These are phyloP conservation scores for Sarcodon sp. DNA, from an alignment of 768 basidiomycete species.

Conservation along the genomic window DNA sequence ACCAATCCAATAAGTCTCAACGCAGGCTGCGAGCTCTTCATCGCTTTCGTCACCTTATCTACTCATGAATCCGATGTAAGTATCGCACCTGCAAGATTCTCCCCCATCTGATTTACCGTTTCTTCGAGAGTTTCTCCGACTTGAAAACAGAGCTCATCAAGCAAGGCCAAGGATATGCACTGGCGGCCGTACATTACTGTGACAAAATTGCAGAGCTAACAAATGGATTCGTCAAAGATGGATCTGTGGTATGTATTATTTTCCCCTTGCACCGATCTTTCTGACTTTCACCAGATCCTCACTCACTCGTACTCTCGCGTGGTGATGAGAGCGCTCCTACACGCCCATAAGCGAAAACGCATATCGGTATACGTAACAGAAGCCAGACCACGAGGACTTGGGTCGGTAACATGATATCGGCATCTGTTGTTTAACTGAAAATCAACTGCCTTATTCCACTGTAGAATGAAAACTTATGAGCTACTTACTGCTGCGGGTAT, in stretches of 20 bases:
- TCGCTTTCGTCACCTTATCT: conserved; percentile 76
- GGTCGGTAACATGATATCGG: conserved; percentile 34
- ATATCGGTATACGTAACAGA: conserved; percentile 98
- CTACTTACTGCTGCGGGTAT: conserved; percentile 81
- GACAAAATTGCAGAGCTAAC: conserved; percentile 81
- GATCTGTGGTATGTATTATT: conserved; percentile 52
- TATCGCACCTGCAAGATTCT: conserved; percentile 7
- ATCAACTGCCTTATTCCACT: conserved; percentile 1
- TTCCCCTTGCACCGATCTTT: conserved; percentile 6
- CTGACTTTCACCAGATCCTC: conserved; percentile 52
- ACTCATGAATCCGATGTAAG: conserved; percentile 74
- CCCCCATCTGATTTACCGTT: conserved; percentile 3
- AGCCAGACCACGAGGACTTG: conserved; percentile 79
- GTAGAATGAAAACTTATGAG: conserved; percentile 85
- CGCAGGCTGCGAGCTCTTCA: conserved; percentile 86
- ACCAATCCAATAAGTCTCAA: conserved; percentile 75
- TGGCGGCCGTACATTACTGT: conserved; percentile 75
- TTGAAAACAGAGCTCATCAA: conserved; percentile 74
- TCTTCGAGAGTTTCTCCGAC: conserved; percentile 60
- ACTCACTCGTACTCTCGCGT: conserved; percentile 97
- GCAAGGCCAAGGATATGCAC: conserved; percentile 68
- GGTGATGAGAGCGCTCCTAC: conserved; percentile 84
- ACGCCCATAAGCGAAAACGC: conserved; percentile 83
- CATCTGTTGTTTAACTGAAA: conserved; percentile 3
- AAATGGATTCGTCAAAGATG: conserved; percentile 92